Base-by-base conservation (phyloP, 345 rosid genomes). In the Acer saccharum region DNA sequence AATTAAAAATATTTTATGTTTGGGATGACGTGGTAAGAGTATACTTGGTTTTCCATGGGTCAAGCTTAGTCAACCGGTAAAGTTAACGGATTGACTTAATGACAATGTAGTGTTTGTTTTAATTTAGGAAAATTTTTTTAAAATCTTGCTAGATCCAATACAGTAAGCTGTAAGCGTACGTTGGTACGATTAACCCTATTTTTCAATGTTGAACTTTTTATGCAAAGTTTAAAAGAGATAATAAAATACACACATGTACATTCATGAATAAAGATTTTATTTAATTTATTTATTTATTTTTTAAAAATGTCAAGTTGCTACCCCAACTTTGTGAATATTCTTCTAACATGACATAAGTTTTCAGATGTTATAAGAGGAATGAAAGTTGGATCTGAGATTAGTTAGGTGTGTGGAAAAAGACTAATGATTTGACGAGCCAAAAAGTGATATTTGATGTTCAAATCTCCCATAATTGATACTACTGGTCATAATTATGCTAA, bases 341-440 rank as follows among this genome's bases (percentile, higher is more conserved):
- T 67, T 9, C 8, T 44, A 12, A 20, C 17, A 10, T 9, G 27
- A 44, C 71, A 44, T 35, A 39, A 60, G 4, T 6, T 68, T 44
- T n/a, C 14, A 68, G 55, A 20, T 8, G 35, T 66, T 66, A 17
- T 25, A 41, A 21, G 1, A 21, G 8, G 17, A 9, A 11, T 14
- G 43, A 50, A 13, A 23, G 32, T 44, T 46, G 18, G 48, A 35
- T 50, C 21, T 25, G 21, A 23, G 2, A 50, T n/a, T 72, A 6
- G 50, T 18, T 10, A 52, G 62, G 65, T 32, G 39, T 20, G 50
- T 23, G n/a, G 4, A 57, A 10, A 32, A 54, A 27, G 32, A 57
- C 48, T 4, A 23, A 32, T 65, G 78, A 75, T 65, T 65, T 75
- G 39, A 52, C 16, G 78, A 75, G 71, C 18, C 71, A 75, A 75